These are phyloP conservation scores for Actinomucor elegans DNA, from an alignment of 371 early-diverging fungal genomes.

Conservation along the genomic window DNA sequence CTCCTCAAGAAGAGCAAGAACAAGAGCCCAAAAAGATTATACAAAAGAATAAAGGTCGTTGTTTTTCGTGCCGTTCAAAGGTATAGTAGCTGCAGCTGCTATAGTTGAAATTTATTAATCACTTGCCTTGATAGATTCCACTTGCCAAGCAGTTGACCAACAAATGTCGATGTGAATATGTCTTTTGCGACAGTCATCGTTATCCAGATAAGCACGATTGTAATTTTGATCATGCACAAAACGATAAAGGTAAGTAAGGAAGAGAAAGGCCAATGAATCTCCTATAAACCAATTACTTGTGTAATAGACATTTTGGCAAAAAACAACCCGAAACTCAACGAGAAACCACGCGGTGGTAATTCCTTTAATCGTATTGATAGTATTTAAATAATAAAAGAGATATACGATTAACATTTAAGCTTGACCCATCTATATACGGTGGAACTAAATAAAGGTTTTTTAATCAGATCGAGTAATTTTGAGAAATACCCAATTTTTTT, in stretches of 20 bases:
- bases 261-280: background rate
- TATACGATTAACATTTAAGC: too few relatives aligned
- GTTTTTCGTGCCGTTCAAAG: constrained; percentile 72
- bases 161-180: constrained; percentile 79
- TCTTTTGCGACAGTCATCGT: constrained; percentile 81
- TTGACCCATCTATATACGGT: too few relatives aligned
- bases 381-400: too few relatives aligned
- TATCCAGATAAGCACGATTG: constrained; percentile 78
- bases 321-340: constrained; percentile 79
- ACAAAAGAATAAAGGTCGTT: constrained; percentile 73
- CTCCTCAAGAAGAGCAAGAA: constrained; percentile 4
- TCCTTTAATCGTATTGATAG: constrained; percentile 75
- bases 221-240: constrained; percentile 75
- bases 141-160: constrained; percentile 83
- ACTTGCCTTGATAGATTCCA: constrained; percentile 50
- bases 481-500: too few relatives aligned
- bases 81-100: constrained; percentile 25
- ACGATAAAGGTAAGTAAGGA: constrained; percentile 52
- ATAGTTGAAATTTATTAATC: too few relatives aligned
- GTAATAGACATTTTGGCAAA: constrained; percentile 63
- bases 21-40: constrained; percentile 29
- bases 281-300: background rate
- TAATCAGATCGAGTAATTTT: too few relatives aligned
- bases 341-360: constrained; percentile 74
- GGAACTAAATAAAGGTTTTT: too few relatives aligned